Conservation (phyloP, 371 early-diverging fungal species). For the Rhizomucor pusillus region DNA sequence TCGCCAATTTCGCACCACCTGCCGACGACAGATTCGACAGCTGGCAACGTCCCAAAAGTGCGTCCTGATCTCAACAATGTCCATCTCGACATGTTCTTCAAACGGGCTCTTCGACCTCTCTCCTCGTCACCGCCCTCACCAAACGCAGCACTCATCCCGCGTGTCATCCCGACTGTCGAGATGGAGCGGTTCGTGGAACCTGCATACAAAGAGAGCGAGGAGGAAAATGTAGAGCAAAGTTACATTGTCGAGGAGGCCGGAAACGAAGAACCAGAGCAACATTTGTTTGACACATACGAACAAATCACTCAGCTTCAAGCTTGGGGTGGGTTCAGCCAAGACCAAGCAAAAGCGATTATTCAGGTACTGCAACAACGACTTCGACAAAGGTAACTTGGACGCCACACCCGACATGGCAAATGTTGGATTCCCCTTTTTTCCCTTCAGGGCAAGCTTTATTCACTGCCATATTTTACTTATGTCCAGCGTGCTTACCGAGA, state of each 20-base stretch:
- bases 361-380: conserved; percentile 17
- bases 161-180: too few relatives aligned
- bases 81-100: conserved; percentile 7
- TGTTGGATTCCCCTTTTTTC: not conserved
- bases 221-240: not conserved
- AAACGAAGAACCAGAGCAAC: too few relatives aligned
- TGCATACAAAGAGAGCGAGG: not conserved
- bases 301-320: conserved; percentile 13
- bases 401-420: not conserved
- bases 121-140: not conserved
- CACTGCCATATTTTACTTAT: not conserved
- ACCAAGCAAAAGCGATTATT: conserved; percentile 17
- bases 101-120: not conserved
- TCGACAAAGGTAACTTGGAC: conserved; percentile 17
- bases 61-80: conserved; percentile 6
- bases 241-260: too few relatives aligned
- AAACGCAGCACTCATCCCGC: not conserved
- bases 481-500: conserved; percentile 7
- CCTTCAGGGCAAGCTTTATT: not conserved
- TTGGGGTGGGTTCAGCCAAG: conserved; percentile 15
- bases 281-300: conserved; percentile 20
- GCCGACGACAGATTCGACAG: too few relatives aligned
- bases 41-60: too few relatives aligned
- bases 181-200: too few relatives aligned
- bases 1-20: too few relatives aligned